Base-by-base conservation (phyloP, 2,329 filamentous ascomycete species). In the Colletotrichum sublineola region DNA sequence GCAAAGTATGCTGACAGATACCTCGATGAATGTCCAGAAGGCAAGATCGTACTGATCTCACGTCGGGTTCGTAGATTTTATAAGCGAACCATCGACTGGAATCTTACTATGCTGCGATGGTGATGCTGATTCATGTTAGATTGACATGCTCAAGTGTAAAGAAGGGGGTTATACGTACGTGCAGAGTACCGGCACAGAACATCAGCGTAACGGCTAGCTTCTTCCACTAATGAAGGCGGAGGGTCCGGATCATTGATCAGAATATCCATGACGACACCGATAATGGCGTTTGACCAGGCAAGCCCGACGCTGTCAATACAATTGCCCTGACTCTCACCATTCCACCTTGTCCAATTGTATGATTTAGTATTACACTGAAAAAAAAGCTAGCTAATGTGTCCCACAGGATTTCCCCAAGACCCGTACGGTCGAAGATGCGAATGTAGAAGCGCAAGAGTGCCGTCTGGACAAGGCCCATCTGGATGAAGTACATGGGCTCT, bases 141-240 rank as follows among this genome's bases (percentile, higher is more conserved):
- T 6, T 42, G 8, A 9, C n/a, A 14, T 0, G 18, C 1, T 11
- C 18, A 11, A 42, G 15, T 52, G 8, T 20, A 5, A 1, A 18
- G 9, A 7, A 11, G 8, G 4, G n/a, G 5, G n/a, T 3, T 18
- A 29, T 0, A 75, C 81, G 77, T 63, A 82, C 81, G 77, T 63
- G 82, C 80, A 83, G 82, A 1, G 81, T 77, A 48, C 85, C 85
- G 1, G 86, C 79, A 5, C 80, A 77, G 56, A 87, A 85, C 82
- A 86, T 86, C 44, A 83, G 73, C 0, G 77, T 75, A 0, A 86
- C 80, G 5, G 81, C 81, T 36, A 84, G 71, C 76, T 86, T 87
- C 76, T 84, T 84, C 75, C 81, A 82, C 75, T 79, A 81, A 20
- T 80, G 79, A 2, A 81, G 71, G 2, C 77, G 77, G 33, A 87